Evolutionary conservation across 2,329 filamentous ascomycete species (phyloP).

Genomic region (Malbranchea cinnamomea): DNA sequence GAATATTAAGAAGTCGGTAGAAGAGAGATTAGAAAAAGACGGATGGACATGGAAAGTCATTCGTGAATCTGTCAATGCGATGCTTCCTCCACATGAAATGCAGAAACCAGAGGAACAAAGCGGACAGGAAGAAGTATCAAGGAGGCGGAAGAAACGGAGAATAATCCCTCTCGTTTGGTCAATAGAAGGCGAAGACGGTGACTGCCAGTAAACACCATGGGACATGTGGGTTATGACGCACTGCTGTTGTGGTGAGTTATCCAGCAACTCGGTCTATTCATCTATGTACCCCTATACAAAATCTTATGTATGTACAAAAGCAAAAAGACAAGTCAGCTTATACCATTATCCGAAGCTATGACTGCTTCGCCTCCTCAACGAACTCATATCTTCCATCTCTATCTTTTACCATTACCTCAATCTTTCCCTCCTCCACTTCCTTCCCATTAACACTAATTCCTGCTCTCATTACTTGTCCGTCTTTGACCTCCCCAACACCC

Average conservation of each 20-base stretch:
- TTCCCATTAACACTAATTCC: slow-evolving; percentile 66
- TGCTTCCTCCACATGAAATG: too few species aligned
- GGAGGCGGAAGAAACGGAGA: slow-evolving; percentile 14
- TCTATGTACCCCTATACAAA: not conserved
- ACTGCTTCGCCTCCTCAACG: too few species aligned
- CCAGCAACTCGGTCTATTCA: too few species aligned
- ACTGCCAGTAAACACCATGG: too few species aligned
- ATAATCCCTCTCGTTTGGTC: slow-evolving; percentile 17
- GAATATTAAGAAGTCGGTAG: slow-evolving; percentile 10
- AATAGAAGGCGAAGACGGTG: slow-evolving; percentile 14
- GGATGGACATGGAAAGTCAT: slow-evolving; percentile 19
- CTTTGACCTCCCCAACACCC: slow-evolving; percentile 72
- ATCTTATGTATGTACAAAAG: not conserved
- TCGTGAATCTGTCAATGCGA: too few species aligned
- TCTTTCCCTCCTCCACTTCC: slow-evolving; percentile 69
- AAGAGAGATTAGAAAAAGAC: slow-evolving; percentile 12
- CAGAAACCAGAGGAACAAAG: not conserved
- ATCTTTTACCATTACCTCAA: slow-evolving; percentile 73
- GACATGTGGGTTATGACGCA: too few species aligned
- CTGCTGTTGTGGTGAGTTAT: too few species aligned
- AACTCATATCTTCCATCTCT: slow-evolving; percentile 65
- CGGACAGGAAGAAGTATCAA: slow-evolving; percentile 8
- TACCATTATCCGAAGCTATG: not conserved
- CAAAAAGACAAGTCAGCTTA: not conserved
- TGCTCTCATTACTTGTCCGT: slow-evolving; percentile 76